Evolutionary conservation across 2,329 filamentous ascomycete genomes (phyloP).

Genomic region (Rhynchosporium secalis): DNA sequence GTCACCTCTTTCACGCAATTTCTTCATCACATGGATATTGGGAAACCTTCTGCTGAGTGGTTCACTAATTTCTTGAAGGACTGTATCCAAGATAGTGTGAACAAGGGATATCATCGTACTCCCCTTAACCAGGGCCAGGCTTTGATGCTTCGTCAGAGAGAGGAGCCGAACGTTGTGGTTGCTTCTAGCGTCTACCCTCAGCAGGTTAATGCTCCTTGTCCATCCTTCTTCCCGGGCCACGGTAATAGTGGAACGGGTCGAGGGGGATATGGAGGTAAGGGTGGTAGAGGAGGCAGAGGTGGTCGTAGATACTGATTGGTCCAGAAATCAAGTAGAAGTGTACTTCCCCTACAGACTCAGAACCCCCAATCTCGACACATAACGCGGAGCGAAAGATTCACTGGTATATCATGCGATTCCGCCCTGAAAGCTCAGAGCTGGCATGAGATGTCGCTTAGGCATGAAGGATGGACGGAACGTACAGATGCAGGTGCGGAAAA

Average conservation of each 20-base stretch:
- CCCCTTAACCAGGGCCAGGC: constrained; percentile 28
- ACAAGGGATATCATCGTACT: constrained; percentile 40
- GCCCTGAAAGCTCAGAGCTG: too few species aligned
- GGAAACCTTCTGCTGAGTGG: constrained; percentile 25
- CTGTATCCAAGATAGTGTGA: constrained; percentile 41
- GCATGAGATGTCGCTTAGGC: too few species aligned
- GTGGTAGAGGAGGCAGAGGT: constrained; percentile 10
- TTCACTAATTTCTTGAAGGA: constrained; percentile 42
- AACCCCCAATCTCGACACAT: neutral
- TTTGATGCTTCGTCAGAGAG: constrained; percentile 30
- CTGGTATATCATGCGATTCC: neutral
- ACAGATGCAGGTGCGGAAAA: too few species aligned
- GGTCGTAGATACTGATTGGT: neutral
- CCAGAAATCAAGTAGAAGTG: neutral
- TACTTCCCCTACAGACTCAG: too few species aligned
- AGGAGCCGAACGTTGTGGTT: constrained; percentile 28
- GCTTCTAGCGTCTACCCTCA: neutral
- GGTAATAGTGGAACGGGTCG: constrained; percentile 2
- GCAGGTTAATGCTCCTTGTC: neutral
- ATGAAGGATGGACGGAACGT: too few species aligned
- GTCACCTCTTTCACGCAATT: constrained; percentile 47
- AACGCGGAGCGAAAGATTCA: neutral
- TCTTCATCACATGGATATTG: constrained; percentile 46
- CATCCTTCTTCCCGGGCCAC: constrained; percentile 19
- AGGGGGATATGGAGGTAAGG: neutral